Evolutionary conservation across 345 rosid species (phyloP).

Genomic region (Mangifera indica): DNA sequence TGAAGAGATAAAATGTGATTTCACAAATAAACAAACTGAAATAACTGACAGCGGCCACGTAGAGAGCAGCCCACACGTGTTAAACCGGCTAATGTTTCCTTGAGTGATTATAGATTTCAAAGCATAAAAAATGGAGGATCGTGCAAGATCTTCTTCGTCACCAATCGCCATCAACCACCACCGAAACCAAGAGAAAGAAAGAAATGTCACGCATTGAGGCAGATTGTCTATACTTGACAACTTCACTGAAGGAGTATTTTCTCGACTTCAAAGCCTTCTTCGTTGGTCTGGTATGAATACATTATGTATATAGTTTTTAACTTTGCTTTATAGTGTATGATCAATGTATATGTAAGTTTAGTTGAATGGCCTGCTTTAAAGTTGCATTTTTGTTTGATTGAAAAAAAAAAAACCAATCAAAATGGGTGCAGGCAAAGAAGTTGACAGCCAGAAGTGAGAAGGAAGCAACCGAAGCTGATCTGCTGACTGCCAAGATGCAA

Average conservation of each 20-base stretch:
- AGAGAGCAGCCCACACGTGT: not conserved
- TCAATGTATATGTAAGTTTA: no score
- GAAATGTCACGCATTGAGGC: slow-evolving; percentile 32
- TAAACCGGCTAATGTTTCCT: not conserved
- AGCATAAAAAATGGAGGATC: slow-evolving; percentile 25
- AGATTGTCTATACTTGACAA: slow-evolving; percentile 37
- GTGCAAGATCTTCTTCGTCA: slow-evolving; percentile 19
- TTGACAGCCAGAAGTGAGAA: slow-evolving; percentile 56
- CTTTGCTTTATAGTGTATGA: no score
- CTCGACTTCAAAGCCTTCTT: slow-evolving; percentile 48
- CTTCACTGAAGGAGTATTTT: slow-evolving; percentile 49
- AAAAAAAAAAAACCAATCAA: no score
- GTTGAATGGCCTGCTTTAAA: no score
- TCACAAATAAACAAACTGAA: not conserved
- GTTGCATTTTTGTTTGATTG: not conserved
- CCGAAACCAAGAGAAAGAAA: slow-evolving; percentile 11
- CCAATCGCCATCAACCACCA: not conserved
- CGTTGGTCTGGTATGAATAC: slow-evolving; percentile 41
- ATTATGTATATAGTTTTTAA: no score
- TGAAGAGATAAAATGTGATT: no score
- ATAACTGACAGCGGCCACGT: not conserved
- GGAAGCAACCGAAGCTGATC: slow-evolving; percentile 53
- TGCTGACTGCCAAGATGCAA: slow-evolving; percentile 50
- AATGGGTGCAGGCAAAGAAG: slow-evolving; percentile 42
- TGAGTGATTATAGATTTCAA: not conserved